Evolutionary conservation across 169 alveolate genomes (phyloP), one percentile per base, ranked within the genome.

Genomic region (Plasmodium billcollinsi): DNA sequence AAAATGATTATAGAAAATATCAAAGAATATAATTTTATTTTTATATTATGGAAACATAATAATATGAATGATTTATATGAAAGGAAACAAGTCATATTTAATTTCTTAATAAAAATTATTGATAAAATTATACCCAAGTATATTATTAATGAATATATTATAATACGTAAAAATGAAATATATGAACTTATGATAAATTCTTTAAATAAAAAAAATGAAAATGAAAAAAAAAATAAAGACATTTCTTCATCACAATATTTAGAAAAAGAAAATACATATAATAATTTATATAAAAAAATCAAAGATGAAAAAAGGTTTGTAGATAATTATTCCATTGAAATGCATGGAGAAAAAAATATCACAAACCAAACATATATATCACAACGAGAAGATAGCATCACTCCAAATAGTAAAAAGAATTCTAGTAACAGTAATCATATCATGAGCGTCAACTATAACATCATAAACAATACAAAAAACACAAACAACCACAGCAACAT

Each of bases 11-110:
- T 39, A 71, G 76, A 65, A 47, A 78, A 78, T 78, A 78, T 78
- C 49, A 78, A 65, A 43, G 76, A 66, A 47, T 70, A 78, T 6
- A 78, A 78, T 47, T 78, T 78, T 78, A 21, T 78, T 6, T 78
- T 65, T 59, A 50, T 78, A 49, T 66, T 78, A 2, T 78, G 66
- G 63, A 66, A 54, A n/a, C 39, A 65, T 7, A 66, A 18, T 21
- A 33, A 21, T 12, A 59, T 66, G 18, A 49, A 66, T 47, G 78
- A 78, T 65, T 58, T 78, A 45, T 78, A 78, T 58, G 78, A 78
- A 78, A 78, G 78, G 61, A 78, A 78, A 45, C 63, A 78, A 65
- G 54, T 70, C 15, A 66, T 78, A 8, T 78, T 65, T 70, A 67
- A 78, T 18, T 78, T 78, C 52, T 3, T 78, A 24, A 66, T 78